Evolutionary conservation across 2,329 filamentous ascomycete genomes (phyloP).

Genomic region (Biscogniauxia sp.): DNA sequence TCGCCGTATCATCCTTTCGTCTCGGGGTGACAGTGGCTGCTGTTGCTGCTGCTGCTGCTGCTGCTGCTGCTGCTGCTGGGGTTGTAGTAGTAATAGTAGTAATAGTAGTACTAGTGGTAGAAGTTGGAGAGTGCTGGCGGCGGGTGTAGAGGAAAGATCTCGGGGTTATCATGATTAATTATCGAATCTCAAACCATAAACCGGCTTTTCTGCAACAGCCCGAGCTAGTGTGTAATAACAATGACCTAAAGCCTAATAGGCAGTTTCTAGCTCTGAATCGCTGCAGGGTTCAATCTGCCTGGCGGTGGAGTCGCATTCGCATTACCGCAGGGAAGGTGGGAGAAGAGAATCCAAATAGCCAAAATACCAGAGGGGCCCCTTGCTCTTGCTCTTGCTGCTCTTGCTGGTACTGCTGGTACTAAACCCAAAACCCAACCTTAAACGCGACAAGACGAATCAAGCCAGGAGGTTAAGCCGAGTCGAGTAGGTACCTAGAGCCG

Average conservation of each 20-base stretch:
- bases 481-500: too few species aligned
- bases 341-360: neutral
- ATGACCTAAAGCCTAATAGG: neutral
- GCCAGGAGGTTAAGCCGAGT: neutral
- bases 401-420: too few species aligned
- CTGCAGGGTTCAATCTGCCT: slow-evolving; percentile 10
- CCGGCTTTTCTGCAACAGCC: slow-evolving; percentile 11
- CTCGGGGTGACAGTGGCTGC: slow-evolving; percentile 15
- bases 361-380: neutral
- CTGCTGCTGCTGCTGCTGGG: slow-evolving; percentile 4
- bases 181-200: slow-evolving; percentile 12
- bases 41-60: slow-evolving; percentile 3
- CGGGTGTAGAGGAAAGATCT: slow-evolving; percentile 39
- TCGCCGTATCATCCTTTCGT: slow-evolving; percentile 32
- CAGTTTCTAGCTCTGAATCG: neutral
- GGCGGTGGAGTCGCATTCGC: neutral
- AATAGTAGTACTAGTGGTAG: slow-evolving; percentile 5
- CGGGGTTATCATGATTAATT: slow-evolving; percentile 39
- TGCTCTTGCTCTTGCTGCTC: slow-evolving; percentile 4
- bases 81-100: slow-evolving; percentile 14
- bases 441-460: neutral
- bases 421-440: neutral
- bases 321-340: neutral
- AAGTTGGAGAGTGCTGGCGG: slow-evolving; percentile 26
- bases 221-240: slow-evolving; percentile 7